Conservation (phyloP, 345 rosid species). For the Toxicodendron radicans region DNA sequence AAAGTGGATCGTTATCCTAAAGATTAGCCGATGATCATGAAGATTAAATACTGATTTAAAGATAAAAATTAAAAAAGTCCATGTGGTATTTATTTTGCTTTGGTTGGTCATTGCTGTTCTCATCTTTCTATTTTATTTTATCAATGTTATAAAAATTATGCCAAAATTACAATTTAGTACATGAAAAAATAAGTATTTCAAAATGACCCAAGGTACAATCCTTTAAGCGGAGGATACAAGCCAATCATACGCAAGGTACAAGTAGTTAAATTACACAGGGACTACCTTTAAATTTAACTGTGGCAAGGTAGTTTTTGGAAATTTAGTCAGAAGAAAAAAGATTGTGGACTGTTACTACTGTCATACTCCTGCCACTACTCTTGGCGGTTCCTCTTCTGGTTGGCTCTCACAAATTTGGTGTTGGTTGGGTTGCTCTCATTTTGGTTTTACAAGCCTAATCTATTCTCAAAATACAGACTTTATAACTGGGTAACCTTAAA, state of each 20-base stretch:
- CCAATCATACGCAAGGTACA: too few relatives aligned
- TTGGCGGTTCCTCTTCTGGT: constrained; percentile 26
- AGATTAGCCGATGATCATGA: too few relatives aligned
- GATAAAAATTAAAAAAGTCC: too few relatives aligned
- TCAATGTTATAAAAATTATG: neutral
- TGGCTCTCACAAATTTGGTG: constrained; percentile 39
- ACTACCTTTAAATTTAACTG: neutral
- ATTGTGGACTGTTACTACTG: constrained; percentile 26
- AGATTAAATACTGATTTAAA: too few relatives aligned
- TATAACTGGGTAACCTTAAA: constrained; percentile 19
- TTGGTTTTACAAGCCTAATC: constrained; percentile 4
- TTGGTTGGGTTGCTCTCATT: constrained; percentile 39
- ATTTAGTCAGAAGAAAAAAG: neutral
- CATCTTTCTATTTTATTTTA: neutral
- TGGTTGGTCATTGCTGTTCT: neutral
- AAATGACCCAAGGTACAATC: neutral
- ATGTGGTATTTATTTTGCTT: constrained; percentile 1
- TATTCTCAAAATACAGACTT: constrained; percentile 20
- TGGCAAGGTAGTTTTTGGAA: neutral
- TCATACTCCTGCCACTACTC: constrained; percentile 28
- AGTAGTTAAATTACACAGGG: neutral
- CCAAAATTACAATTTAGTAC: neutral
- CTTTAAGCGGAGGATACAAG: neutral
- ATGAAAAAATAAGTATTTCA: too few relatives aligned
- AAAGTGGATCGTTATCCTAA: too few relatives aligned